A percentile compares a stretch with the other conserved stretches of the same genome.
Conservation (phyloP, 192 early-diverging fungal genomes). For the Linnemannia exigua region DNA sequence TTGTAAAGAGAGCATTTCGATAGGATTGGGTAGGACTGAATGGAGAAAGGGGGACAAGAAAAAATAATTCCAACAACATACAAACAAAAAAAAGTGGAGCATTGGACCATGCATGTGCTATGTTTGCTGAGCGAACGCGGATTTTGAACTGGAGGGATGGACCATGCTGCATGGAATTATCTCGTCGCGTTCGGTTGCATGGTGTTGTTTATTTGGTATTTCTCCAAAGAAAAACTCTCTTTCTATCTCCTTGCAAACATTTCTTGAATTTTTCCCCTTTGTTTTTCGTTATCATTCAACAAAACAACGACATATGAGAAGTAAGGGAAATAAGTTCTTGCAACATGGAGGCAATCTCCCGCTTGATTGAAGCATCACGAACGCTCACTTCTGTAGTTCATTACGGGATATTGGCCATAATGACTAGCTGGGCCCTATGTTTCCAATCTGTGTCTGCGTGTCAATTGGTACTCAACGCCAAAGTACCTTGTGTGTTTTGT, state of each 20-base stretch:
- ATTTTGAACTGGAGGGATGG: neutral
- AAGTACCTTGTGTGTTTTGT: neutral
- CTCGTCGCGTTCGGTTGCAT: slow-evolving; percentile 4
- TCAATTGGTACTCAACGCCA: neutral
- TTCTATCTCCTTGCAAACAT: neutral
- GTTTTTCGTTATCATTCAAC: neutral
- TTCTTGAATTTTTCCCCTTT: neutral
- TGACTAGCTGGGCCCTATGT: neutral
- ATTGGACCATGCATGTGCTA: neutral
- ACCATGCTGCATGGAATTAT: neutral
- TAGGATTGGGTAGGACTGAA: neutral
- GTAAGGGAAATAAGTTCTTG: no score
- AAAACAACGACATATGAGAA: neutral
- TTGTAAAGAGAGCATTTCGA: neutral
- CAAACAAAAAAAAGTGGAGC: neutral
- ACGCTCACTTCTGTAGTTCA: neutral
- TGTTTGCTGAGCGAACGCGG: no score
- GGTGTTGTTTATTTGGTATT: neutral
- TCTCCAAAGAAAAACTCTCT: slow-evolving; percentile 5
- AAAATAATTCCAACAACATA: neutral
- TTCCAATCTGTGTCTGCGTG: neutral
- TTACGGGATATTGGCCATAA: slow-evolving; percentile 1
- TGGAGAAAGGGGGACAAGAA: neutral
- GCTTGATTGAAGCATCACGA: neutral
- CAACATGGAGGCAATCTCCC: neutral